phyloP scores from a whole-genome alignment of 2,329 filamentous ascomycete genomes.

The Penicillium olsonii region DNA sequence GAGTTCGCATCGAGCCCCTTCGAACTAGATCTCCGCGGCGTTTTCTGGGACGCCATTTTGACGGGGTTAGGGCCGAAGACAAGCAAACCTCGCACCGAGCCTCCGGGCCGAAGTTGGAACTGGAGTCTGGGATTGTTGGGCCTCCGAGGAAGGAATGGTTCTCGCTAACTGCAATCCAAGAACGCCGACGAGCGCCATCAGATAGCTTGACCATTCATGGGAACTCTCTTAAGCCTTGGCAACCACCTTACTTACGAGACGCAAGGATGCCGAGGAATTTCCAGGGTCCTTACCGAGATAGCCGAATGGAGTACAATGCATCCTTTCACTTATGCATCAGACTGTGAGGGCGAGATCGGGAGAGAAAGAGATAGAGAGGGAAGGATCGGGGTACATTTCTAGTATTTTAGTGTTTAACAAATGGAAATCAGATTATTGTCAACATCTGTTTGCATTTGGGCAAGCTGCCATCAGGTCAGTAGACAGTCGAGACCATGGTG shows the following conservation, averaged over 20 bases:
- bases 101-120: conserved; percentile 4
- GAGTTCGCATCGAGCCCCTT: not conserved
- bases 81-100: not conserved
- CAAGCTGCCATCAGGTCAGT: no score
- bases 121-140: not conserved
- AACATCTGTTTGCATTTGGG: no score
- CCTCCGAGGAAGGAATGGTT: not conserved
- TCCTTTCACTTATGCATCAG: no score
- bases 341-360: no score
- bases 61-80: conserved; percentile 2
- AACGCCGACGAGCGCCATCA: not conserved
- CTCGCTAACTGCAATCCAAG: not conserved
- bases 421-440: no score
- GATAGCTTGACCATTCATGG: not conserved
- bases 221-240: not conserved
- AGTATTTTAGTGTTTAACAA: no score
- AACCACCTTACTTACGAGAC: not conserved
- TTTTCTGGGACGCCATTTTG: not conserved
- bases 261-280: not conserved
- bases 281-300: not conserved
- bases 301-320: no score
- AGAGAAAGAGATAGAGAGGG: no score
- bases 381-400: no score
- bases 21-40: not conserved
- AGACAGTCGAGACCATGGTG: no score